A percentile compares a stretch with the other conserved stretches of the same genome.
phyloP scores from a whole-genome alignment of 352 stramenopile genomes.

The Globisporangium cystogenes region DNA sequence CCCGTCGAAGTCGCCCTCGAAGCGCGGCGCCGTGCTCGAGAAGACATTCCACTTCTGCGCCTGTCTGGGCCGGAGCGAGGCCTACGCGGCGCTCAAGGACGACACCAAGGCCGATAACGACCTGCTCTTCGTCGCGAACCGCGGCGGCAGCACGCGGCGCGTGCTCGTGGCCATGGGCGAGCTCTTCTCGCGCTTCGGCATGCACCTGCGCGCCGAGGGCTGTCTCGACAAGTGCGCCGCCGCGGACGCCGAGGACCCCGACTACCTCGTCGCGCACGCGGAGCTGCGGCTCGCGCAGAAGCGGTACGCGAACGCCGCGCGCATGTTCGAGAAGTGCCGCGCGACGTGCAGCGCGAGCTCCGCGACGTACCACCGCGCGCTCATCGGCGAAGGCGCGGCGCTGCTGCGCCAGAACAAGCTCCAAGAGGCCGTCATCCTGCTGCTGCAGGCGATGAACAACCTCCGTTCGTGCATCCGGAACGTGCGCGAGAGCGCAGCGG shows the following conservation, averaged over 20 bases:
- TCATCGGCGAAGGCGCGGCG: constrained; percentile 40
- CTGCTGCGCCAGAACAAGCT: constrained; percentile 35
- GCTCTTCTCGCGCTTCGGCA: constrained; percentile 46
- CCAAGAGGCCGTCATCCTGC: constrained; percentile 28
- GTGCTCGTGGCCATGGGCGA: constrained; percentile 38
- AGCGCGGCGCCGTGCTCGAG: constrained; percentile 8
- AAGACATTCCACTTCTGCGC: constrained; percentile 39
- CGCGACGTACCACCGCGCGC: constrained; percentile 29
- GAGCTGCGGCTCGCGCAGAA: constrained; percentile 45
- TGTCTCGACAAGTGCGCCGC: constrained; percentile 33
- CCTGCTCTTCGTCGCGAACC: constrained; percentile 26
- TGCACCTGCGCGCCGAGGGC: constrained; percentile 41
- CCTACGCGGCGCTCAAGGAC: constrained; percentile 19
- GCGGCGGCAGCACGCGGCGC: constrained; percentile 23
- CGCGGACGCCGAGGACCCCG: constrained; percentile 24
- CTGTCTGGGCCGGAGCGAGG: constrained; percentile 34
- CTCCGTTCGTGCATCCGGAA: constrained; percentile 19
- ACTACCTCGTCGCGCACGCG: constrained; percentile 43
- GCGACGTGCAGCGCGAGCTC: constrained; percentile 16
- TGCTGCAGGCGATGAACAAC: constrained; percentile 36
- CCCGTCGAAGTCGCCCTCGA: background rate
- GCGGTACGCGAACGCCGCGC: constrained; percentile 20
- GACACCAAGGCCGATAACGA: constrained; percentile 28
- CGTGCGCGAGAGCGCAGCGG: background rate
- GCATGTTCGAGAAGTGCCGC: constrained; percentile 38